phyloP scores from a whole-genome alignment of 306 rosid species.

The Sicyos edulis region DNA sequence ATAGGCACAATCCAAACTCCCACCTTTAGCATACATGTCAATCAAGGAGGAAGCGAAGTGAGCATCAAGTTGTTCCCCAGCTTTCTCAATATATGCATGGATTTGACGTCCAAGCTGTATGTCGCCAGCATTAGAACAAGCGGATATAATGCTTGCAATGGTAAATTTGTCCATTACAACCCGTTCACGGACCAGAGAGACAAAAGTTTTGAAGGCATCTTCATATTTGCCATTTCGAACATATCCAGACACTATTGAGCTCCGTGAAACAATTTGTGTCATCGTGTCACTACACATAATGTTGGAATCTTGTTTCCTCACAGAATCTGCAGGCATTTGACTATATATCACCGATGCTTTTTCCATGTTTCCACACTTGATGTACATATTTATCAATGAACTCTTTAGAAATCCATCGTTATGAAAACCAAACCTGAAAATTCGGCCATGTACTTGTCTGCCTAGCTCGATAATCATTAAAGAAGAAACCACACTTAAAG shows the following conservation, averaged over 20 bases:
- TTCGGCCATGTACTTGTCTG: constrained; percentile 65
- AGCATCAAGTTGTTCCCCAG: constrained; percentile 48
- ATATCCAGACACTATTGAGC: constrained; percentile 71
- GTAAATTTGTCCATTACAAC: constrained; percentile 55
- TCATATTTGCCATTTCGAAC: constrained; percentile 52
- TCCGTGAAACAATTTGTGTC: constrained; percentile 56
- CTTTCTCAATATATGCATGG: constrained; percentile 61
- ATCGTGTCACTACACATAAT: constrained; percentile 29
- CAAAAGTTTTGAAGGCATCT: constrained; percentile 53
- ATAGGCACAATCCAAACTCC: constrained; percentile 57
- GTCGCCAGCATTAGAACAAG: constrained; percentile 55
- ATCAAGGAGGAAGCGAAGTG: constrained; percentile 59
- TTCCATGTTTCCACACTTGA: constrained; percentile 59
- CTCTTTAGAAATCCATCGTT: constrained; percentile 51
- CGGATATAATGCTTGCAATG: constrained; percentile 58
- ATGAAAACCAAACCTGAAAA: constrained; percentile 38
- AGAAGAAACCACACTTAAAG: constrained; percentile 67
- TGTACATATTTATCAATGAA: constrained; percentile 71
- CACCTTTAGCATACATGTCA: constrained; percentile 85
- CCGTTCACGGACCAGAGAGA: constrained; percentile 47
- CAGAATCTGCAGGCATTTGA: constrained; percentile 36
- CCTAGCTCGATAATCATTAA: constrained; percentile 52
- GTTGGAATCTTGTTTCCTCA: constrained; percentile 22
- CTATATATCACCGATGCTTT: constrained; percentile 50
- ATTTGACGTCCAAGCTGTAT: constrained; percentile 58